Evolutionary conservation across 352 stramenopile genomes (phyloP).

Genomic region (Phytopythium helicoides): DNA sequence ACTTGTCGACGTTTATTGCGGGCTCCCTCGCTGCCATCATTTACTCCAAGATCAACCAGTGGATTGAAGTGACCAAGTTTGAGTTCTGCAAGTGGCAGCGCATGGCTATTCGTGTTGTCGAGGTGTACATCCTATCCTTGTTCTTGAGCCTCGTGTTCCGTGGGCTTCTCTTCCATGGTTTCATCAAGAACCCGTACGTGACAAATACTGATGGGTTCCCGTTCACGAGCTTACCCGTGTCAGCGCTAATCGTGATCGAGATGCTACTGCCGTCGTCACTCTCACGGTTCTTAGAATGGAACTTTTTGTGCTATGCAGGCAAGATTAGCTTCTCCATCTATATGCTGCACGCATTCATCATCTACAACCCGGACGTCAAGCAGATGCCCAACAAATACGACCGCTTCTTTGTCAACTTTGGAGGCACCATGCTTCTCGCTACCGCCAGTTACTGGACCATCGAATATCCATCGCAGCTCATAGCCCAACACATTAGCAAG

Average conservation of each 20-base stretch:
- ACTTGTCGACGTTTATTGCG: constrained; percentile 38
- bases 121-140: constrained; percentile 17
- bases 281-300: constrained; percentile 36
- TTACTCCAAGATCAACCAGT: constrained; percentile 22
- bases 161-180: constrained; percentile 34
- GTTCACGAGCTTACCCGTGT: constrained; percentile 32
- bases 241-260: constrained; percentile 36
- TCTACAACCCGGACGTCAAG: constrained; percentile 7
- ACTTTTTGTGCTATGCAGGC: constrained; percentile 33
- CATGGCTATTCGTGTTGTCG: constrained; percentile 13
- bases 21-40: constrained; percentile 39
- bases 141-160: constrained; percentile 31
- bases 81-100: constrained; percentile 16
- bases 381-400: constrained; percentile 21
- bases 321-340: constrained; percentile 58
- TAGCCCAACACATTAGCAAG: constrained; percentile 29
- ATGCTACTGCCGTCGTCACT: constrained; percentile 34
- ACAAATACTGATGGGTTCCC: constrained; percentile 18
- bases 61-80: constrained; percentile 18
- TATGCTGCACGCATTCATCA: constrained; percentile 53
- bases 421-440: constrained; percentile 23
- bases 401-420: constrained; percentile 28
- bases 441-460: constrained; percentile 33
- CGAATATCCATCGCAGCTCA: constrained; percentile 44
- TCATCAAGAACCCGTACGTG: constrained; percentile 19